Evolutionary conservation across 257 asterid genomes (phyloP).

Genomic region (Salvia rosmarinus): DNA sequence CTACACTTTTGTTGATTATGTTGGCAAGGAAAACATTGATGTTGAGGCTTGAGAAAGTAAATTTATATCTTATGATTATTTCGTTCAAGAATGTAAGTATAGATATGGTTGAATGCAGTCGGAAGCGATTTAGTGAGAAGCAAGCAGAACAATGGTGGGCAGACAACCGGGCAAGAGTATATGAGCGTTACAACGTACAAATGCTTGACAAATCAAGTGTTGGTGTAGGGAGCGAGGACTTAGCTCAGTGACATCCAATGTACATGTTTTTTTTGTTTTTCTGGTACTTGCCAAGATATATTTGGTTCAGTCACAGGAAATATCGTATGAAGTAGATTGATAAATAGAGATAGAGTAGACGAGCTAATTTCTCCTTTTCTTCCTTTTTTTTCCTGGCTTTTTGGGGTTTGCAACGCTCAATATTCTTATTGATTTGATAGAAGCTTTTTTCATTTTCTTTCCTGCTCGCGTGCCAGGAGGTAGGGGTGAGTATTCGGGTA

Average conservation of each 20-base stretch:
- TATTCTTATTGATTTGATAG: constrained; percentile 33
- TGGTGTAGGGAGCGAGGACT: constrained; percentile 25
- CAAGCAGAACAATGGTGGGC: constrained; percentile 91
- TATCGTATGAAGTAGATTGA: constrained; percentile 32
- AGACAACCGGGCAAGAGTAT: constrained; percentile 70
- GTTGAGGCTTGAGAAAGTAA: background rate
- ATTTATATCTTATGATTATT: background rate
- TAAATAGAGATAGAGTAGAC: constrained; percentile 34
- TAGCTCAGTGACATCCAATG: constrained; percentile 41
- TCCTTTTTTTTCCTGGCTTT: background rate
- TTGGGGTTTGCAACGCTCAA: constrained; percentile 26
- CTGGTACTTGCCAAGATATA: background rate
- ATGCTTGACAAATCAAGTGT: constrained; percentile 67
- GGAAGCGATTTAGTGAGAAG: constrained; percentile 84
- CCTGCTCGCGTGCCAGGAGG: constrained; percentile 34
- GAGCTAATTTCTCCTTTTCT: constrained; percentile 25
- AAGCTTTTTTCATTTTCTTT: constrained; percentile 30
- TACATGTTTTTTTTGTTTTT: constrained; percentile 34
- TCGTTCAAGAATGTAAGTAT: constrained; percentile 25
- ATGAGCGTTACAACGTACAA: constrained; percentile 63
- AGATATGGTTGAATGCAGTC: constrained; percentile 64
- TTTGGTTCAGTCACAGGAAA: constrained; percentile 38
- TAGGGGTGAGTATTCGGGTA: no score
- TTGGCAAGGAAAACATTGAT: background rate
- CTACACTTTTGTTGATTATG: background rate